Evolutionary conservation across 1,284 basidiomycete genomes (phyloP).

Genomic region (Heterobasidion parviporum): DNA sequence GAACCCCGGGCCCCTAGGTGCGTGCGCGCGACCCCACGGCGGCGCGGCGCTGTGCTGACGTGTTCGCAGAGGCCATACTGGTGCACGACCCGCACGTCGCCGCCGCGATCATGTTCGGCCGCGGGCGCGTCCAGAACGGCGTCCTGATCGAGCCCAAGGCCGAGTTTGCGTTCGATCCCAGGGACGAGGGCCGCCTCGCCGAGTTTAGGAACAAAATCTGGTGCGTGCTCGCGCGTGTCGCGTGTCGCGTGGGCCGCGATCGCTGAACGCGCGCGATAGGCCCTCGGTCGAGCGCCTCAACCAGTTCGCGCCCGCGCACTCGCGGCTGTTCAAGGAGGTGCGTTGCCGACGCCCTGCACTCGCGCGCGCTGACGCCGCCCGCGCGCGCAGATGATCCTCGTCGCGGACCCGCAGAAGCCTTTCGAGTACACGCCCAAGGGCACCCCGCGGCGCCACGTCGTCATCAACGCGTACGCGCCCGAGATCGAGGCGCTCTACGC

Average conservation of each 20-base stretch:
- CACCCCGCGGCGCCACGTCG: conserved; percentile 17
- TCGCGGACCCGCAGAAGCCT: conserved; percentile 19
- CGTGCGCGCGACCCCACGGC: background rate
- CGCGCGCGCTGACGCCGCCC: background rate
- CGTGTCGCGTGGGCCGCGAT: background rate
- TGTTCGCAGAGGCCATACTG: conserved; percentile 9
- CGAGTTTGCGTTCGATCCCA: conserved; percentile 4
- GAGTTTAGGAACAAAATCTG: conserved; percentile 15
- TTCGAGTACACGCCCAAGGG: conserved; percentile 24
- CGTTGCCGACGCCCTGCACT: background rate
- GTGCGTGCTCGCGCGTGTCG: conserved; percentile 1
- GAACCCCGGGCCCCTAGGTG: conserved; percentile 16
- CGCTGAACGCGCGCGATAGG: conserved; percentile 15
- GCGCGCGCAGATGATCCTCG: conserved; percentile 21
- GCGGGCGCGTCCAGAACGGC: conserved; percentile 11
- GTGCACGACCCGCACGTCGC: conserved; percentile 6
- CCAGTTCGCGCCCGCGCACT: conserved; percentile 23
- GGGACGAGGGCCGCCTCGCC: conserved; percentile 6
- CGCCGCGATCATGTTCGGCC: conserved; percentile 13
- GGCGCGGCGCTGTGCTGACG: background rate
- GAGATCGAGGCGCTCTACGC: conserved; percentile 21
- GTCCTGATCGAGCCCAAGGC: conserved; percentile 11
- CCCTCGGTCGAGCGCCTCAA: conserved; percentile 24
- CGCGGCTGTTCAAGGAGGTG: conserved; percentile 15
- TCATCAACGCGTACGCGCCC: conserved; percentile 18